Evolutionary conservation across 106 monocot genomes (phyloP), one percentile per base, ranked within the genome.

Genomic region (Allium sativum): DNA sequence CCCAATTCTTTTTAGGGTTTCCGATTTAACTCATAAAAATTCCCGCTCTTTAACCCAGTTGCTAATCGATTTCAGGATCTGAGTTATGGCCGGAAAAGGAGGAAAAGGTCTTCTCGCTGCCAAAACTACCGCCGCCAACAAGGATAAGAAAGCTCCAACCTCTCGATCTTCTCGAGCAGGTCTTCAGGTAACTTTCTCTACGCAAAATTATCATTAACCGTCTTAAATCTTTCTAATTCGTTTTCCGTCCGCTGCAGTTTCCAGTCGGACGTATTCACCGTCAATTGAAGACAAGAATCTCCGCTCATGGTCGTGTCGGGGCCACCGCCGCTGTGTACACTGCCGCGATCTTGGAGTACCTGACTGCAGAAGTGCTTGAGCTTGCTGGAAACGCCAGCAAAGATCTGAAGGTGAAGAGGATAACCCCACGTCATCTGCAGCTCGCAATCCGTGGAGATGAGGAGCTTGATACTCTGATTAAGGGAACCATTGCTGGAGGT

Each of bases 121-220:
- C 7, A 84, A 79, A 53, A 76, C 81, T 8, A 76, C 83, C 6
- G 65, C 72, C 3, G 72, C 68, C 40, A 68, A 64, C 68, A 83
- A 83, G 58, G 83, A 78, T 61, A 84, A 79, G 71, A 84, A 73
- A 65, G 68, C 62, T 50, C 76, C 83, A 7, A 70, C 79, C 53
- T 84, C 83, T 18, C 75, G 83, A 48, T 84, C 79, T 46, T 79
- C 79, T 15, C 78, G 73, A 17, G 83, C 83, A n/a, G 83, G 79
- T 8, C 83, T 84, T 52, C 83, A 84, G 79, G 83, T 79, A 16
- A 21, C 31, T 14, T 9, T 15, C 59, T 14, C 4, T 15, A 15
- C 21, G 15, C 47, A 10, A 15, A 58, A 41, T 58, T 15, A 41
- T 58, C 58, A 58, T 9, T 58, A 41, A 12, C 10, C 41, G 18